Conservation (phyloP, 495 filamentous ascomycete species). For the Acidiella bohemica region DNA sequence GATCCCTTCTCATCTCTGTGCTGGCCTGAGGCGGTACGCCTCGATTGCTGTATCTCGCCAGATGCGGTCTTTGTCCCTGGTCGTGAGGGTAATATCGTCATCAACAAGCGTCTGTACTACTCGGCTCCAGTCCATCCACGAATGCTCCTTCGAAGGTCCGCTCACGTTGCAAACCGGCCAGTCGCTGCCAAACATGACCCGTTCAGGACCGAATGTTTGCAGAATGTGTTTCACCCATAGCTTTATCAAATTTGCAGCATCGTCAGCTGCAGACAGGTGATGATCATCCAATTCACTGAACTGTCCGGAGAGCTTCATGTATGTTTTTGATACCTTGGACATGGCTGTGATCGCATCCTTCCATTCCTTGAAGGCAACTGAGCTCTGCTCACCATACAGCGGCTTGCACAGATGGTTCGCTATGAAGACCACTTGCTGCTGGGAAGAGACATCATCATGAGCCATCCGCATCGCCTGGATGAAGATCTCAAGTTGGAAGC, state of each 20-base stretch:
- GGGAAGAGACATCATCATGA: constrained; percentile 41
- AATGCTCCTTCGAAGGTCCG: constrained; percentile 38
- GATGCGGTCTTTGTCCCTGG: constrained; percentile 45
- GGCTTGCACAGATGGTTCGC: constrained; percentile 87
- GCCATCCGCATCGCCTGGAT: constrained; percentile 57
- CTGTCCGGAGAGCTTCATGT: constrained; percentile 78
- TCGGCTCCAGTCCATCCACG: constrained; percentile 42
- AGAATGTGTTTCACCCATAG: constrained; percentile 58
- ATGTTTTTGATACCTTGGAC: constrained; percentile 38
- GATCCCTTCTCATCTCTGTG: too few species aligned
- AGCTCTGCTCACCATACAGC: constrained; percentile 36
- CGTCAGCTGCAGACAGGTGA: constrained; percentile 30
- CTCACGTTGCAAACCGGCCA: constrained; percentile 77
- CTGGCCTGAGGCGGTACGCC: constrained; percentile 24
- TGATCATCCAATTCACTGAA: constrained; percentile 74
- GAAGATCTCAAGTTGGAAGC: constrained; percentile 57
- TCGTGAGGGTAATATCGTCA: constrained; percentile 37
- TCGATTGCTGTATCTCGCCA: constrained; percentile 53
- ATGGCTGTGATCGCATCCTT: constrained; percentile 26
- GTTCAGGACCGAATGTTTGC: constrained; percentile 50
- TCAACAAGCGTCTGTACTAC: constrained; percentile 47
- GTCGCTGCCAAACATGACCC: constrained; percentile 79
- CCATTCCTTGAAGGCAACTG: constrained; percentile 31
- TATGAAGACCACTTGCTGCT: constrained; percentile 49
- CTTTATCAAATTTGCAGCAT: constrained; percentile 32